Evolutionary conservation across 1,284 basidiomycete genomes (phyloP).

Genomic region (Ganoderma meredithae): DNA sequence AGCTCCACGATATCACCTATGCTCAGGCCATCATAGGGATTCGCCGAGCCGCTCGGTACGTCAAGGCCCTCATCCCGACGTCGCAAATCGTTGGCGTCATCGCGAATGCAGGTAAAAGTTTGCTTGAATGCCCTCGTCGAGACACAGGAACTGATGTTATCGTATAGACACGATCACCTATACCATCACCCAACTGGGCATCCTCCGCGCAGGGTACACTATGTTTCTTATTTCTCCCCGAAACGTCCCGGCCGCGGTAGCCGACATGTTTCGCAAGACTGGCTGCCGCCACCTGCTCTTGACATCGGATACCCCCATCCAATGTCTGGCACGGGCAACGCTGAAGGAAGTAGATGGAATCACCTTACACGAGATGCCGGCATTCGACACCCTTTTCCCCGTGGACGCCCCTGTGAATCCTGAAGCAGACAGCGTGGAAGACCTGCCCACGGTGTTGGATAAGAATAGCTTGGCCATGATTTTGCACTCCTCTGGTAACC

Average conservation of each 20-base stretch:
- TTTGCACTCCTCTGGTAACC: constrained; percentile 36
- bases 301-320: constrained; percentile 23
- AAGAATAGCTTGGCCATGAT: constrained; percentile 23
- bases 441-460: constrained; percentile 18
- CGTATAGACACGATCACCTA: constrained; percentile 43
- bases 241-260: constrained; percentile 32
- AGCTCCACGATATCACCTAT: constrained; percentile 21
- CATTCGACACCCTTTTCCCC: constrained; percentile 30
- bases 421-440: constrained; percentile 7
- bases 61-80: constrained; percentile 17
- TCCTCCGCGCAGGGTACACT: constrained; percentile 41
- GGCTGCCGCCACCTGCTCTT: constrained; percentile 16
- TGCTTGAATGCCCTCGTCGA: background rate
- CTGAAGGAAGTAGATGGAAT: constrained; percentile 13
- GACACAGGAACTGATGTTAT: background rate
- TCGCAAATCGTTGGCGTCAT: constrained; percentile 26
- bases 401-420: background rate
- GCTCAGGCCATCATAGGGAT: constrained; percentile 19
- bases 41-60: constrained; percentile 25
- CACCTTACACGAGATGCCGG: constrained; percentile 25
- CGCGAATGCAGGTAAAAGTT: constrained; percentile 27
- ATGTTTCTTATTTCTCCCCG: constrained; percentile 35
- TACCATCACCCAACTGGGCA: constrained; percentile 37
- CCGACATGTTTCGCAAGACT: constrained; percentile 32
- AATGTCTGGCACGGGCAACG: constrained; percentile 7